phyloP scores from a whole-genome alignment of 139 green algal genomes.

The Picochlorum sp. region DNA sequence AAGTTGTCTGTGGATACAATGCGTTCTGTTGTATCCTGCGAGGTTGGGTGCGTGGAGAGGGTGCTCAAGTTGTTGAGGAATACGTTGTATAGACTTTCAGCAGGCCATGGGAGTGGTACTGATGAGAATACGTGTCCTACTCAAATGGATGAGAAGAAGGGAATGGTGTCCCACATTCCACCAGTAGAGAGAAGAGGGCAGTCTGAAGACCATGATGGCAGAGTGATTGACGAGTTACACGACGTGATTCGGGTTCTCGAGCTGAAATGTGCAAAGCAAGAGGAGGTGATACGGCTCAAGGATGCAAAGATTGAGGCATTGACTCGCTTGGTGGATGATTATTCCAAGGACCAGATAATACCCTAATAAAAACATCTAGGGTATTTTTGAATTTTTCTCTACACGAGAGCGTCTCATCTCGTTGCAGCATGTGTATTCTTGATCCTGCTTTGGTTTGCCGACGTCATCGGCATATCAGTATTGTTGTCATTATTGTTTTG shows the following conservation, averaged over 20 bases:
- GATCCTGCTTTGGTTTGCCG: no score
- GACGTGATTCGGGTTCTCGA: conserved; percentile 83
- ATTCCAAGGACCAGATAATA: conserved; percentile 15
- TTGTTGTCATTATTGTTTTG: no score
- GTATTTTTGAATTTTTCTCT: background rate
- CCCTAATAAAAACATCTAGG: conserved; percentile 16
- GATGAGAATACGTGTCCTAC: background rate
- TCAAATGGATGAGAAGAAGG: background rate
- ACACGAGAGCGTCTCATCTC: no score
- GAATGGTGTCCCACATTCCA: background rate
- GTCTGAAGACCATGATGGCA: conserved; percentile 25
- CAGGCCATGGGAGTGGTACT: background rate
- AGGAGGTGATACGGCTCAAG: conserved; percentile 85
- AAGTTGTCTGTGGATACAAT: conserved; percentile 44
- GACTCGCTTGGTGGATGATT: conserved; percentile 47
- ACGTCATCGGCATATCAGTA: no score
- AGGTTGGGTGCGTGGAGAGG: conserved; percentile 62
- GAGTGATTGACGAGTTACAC: conserved; percentile 61
- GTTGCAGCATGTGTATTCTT: no score
- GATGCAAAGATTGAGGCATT: conserved; percentile 86
- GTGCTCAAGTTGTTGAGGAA: conserved; percentile 71
- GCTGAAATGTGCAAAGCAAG: conserved; percentile 83
- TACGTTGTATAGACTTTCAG: conserved; percentile 45
- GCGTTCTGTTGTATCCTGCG: conserved; percentile 49
- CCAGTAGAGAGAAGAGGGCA: background rate